Evolutionary conservation across 108 stramenopile genomes (phyloP).

Genomic region (Nitzschia putrida): DNA sequence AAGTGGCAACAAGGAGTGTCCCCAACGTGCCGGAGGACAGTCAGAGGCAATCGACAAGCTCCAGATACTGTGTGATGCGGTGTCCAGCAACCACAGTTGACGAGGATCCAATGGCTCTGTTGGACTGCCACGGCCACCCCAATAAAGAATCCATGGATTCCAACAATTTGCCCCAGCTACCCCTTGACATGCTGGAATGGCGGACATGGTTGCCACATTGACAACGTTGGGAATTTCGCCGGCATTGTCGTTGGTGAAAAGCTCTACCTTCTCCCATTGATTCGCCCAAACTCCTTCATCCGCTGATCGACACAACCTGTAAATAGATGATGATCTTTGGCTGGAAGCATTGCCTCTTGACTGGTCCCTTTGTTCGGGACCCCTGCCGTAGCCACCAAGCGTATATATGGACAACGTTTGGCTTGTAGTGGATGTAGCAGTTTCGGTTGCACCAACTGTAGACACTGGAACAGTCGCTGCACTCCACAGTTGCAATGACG

Average conservation of each 20-base stretch:
- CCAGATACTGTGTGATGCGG: constrained; percentile 16
- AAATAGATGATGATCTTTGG: constrained; percentile 10
- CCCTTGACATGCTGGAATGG: constrained; percentile 34
- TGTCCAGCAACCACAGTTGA: constrained; percentile 27
- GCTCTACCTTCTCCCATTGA: constrained; percentile 16
- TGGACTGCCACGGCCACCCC: constrained; percentile 47
- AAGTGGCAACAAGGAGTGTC: constrained; percentile 65
- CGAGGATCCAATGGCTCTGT: constrained; percentile 25
- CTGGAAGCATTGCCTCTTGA: background rate
- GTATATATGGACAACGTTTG: constrained; percentile 46
- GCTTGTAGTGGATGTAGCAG: background rate
- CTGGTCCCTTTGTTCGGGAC: constrained; percentile 36
- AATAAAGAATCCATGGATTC: constrained; percentile 35
- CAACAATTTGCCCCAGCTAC: constrained; percentile 14
- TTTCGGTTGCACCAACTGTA: background rate
- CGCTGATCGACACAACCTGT: background rate
- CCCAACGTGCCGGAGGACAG: constrained; percentile 66
- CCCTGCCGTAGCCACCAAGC: constrained; percentile 82
- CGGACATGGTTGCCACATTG: constrained; percentile 9
- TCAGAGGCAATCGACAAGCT: constrained; percentile 49
- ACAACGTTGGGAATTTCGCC: background rate
- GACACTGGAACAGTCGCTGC: constrained; percentile 43
- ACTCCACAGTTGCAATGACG: constrained; percentile 71
- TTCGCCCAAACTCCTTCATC: background rate
- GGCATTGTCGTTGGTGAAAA: background rate